phyloP scores from a whole-genome alignment of 768 basidiomycete genomes.

The Termitomyces heimii region DNA sequence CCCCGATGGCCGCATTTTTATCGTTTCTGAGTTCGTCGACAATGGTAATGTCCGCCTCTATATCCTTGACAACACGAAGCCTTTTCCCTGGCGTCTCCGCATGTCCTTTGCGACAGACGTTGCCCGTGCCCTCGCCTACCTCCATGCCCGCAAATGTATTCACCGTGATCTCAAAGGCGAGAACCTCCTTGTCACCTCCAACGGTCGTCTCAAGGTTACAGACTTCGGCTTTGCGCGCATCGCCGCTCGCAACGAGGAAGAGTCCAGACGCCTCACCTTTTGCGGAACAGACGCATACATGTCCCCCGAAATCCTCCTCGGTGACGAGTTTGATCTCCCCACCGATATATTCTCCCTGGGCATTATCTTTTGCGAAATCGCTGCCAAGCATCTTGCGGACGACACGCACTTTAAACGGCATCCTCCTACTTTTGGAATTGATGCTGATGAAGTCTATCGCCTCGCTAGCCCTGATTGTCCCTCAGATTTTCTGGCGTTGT shows the following conservation, averaged over 20 bases:
- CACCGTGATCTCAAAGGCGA: constrained; percentile 95
- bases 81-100: constrained; percentile 91
- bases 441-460: constrained; percentile 62
- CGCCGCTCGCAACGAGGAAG: constrained; percentile 87
- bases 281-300: constrained; percentile 93
- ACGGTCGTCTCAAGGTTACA: constrained; percentile 95
- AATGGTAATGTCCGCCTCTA: constrained; percentile 88
- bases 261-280: constrained; percentile 79
- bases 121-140: constrained; percentile 91
- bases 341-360: constrained; percentile 96
- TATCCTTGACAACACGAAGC: constrained; percentile 78
- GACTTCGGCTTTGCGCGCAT: constrained; percentile 98
- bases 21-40: constrained; percentile 93
- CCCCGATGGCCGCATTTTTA: constrained; percentile 83
- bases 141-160: constrained; percentile 89
- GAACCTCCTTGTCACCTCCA: constrained; percentile 91
- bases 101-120: constrained; percentile 95
- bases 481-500: constrained; percentile 66
- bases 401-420: constrained; percentile 71
- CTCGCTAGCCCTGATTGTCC: constrained; percentile 76
- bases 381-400: constrained; percentile 79
- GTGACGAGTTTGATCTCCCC: constrained; percentile 87
- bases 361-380: constrained; percentile 90
- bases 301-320: constrained; percentile 93
- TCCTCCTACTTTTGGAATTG: constrained; percentile 76